A percentile compares a stretch with the other conserved stretches of the same genome.
phyloP scores from a whole-genome alignment of 2,329 filamentous ascomycete genomes.

The Neurospora crassa region DNA sequence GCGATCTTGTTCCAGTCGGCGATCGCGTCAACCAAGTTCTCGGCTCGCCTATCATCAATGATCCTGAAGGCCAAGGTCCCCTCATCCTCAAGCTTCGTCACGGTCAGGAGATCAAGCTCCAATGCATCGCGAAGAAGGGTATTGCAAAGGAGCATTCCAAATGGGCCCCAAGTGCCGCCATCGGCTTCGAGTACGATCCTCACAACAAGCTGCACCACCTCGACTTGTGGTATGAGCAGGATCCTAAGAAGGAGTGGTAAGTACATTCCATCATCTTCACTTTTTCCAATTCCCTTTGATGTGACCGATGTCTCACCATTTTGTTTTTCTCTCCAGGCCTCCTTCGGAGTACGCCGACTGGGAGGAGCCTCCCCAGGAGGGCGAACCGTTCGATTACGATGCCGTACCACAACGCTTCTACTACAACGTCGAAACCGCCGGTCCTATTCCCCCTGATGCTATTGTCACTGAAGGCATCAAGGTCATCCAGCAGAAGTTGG shows the following conservation, averaged over 20 bases:
- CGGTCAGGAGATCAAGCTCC: constrained; percentile 82
- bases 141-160: constrained; percentile 99
- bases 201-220: constrained; percentile 91
- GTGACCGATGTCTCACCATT: constrained; percentile 16
- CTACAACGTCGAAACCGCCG: constrained; percentile 83
- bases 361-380: constrained; percentile 71
- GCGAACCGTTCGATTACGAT: constrained; percentile 84
- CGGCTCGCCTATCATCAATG: constrained; percentile 73
- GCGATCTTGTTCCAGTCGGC: constrained; percentile 68
- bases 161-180: constrained; percentile 86
- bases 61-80: constrained; percentile 70
- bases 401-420: constrained; percentile 81
- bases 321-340: constrained; percentile 49
- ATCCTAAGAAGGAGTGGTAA: constrained; percentile 76
- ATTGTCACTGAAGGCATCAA: constrained; percentile 86
- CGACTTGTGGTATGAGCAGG: constrained; percentile 90
- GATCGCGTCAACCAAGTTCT: constrained; percentile 63
- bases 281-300: neutral
- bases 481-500: constrained; percentile 83
- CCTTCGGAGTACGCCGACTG: constrained; percentile 70
- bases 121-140: constrained; percentile 93
- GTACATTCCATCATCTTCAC: constrained; percentile 21
- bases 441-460: constrained; percentile 78
- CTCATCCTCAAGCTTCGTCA: constrained; percentile 85
- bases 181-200: constrained; percentile 97